Conservation (phyloP, 257 asterid genomes). For the Lantana camara region DNA sequence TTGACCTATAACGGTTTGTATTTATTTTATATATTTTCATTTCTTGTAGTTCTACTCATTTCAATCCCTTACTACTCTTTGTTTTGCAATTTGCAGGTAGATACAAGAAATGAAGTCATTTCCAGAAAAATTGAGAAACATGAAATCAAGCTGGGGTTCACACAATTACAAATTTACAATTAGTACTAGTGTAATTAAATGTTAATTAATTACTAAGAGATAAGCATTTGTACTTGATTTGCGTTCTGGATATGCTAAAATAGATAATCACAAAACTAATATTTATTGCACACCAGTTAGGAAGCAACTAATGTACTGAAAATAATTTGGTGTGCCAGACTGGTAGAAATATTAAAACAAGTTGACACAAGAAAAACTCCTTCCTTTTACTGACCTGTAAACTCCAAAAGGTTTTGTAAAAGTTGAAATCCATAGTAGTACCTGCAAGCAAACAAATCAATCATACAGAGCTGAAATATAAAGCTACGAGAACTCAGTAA, state of each 20-base stretch:
- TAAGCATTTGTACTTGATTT: background rate
- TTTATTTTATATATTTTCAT: background rate
- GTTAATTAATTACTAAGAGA: constrained; percentile 3
- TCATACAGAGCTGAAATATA: constrained; percentile 12
- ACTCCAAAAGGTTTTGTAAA: constrained; percentile 97
- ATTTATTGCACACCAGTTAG: background rate
- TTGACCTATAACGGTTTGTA: background rate
- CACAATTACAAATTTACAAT: constrained; percentile 12
- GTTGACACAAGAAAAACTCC: constrained; percentile 10
- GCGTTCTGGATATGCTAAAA: constrained; percentile 1
- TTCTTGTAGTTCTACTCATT: background rate
- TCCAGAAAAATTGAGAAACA: background rate
- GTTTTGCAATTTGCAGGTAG: constrained; percentile 6
- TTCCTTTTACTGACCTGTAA: constrained; percentile 72
- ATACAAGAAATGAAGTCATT: background rate
- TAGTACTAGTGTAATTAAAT: background rate
- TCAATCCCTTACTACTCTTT: background rate
- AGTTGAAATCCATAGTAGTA: constrained; percentile 89
- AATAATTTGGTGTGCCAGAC: background rate
- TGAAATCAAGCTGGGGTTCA: background rate
- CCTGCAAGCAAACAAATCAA: constrained; percentile 56
- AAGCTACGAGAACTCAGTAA: constrained; percentile 21
- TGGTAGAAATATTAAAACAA: background rate
- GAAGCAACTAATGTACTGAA: constrained; percentile 17
- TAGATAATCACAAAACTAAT: constrained; percentile 2